These are phyloP conservation scores for Ceratobasidium sp. DNA, from an alignment of 1,284 basidiomycete genomes.

Conservation along the genomic window DNA sequence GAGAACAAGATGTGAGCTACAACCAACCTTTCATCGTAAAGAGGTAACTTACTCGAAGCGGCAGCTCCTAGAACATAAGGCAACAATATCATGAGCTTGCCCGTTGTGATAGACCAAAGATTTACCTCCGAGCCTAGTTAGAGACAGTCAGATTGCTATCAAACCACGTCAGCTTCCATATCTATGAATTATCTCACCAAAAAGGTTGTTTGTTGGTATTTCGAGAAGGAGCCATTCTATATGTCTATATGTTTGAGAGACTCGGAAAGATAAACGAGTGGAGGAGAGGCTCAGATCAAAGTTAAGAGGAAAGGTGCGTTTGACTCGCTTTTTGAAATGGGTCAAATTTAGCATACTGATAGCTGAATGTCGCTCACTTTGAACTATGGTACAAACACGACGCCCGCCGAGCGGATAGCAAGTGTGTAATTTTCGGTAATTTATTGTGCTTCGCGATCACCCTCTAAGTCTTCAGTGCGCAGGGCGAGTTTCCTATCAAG, in stretches of 20 bases:
- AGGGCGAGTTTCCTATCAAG: constrained; percentile 17
- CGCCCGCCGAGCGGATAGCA: no score
- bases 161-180: neutral
- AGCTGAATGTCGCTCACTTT: neutral
- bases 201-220: constrained; percentile 42
- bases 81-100: constrained; percentile 31
- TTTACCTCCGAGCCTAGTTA: constrained; percentile 77
- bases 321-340: constrained; percentile 31
- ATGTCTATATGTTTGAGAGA: constrained; percentile 18
- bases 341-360: constrained; percentile 36
- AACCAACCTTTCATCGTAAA: constrained; percentile 31
- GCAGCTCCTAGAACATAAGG: constrained; percentile 68
- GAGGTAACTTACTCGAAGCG: constrained; percentile 73
- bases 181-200: constrained; percentile 18
- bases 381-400: no score
- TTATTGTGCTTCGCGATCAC: constrained; percentile 10
- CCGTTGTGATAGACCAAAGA: constrained; percentile 44
- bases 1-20: constrained; percentile 37
- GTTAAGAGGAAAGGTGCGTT: neutral
- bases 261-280: constrained; percentile 33
- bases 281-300: constrained; percentile 22
- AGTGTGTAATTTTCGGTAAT: neutral
- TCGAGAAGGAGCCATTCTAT: constrained; percentile 28
- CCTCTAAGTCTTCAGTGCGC: constrained; percentile 1
- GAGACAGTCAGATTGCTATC: constrained; percentile 22